Evolutionary conservation across 1,139 yeast genomes (phyloP), one percentile per base, ranked within the genome.

Genomic region (Blastobotrys raffinosifermentans): DNA sequence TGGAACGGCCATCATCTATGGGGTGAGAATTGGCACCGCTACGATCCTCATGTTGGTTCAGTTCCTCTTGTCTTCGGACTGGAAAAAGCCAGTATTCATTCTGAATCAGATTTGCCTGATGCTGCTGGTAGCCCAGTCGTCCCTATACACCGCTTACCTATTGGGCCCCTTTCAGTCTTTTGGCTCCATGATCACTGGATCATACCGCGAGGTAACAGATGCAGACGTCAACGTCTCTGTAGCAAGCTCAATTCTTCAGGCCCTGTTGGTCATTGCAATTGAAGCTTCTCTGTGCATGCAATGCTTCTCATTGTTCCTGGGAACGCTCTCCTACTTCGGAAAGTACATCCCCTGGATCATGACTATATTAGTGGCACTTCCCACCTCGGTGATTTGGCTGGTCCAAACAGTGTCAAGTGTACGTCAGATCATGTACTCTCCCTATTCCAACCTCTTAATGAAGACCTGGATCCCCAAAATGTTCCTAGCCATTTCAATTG

Each of bases 261-360:
- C 79, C 8, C 46, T 85, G 4, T 60, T 86, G 35, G 68, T 83
- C 7, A 61, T 69, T 0, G 63, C 75, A 8, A 72, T 89, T 35
- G 82, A 85, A 54, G 41, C 64, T 0, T 79, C 94, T 0, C 64
- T 89, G 52, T 67, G 77, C 2, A 76, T 77, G 52, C 97, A 91
- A 59, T 72, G 82, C 4, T 70, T 67, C 44, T 70, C 80, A 11
- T 78, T 89, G 31, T 84, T 83, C 63, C 68, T 38, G n/a, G 40
- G 40, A n/a, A 6, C 15, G 7, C 6, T 31, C 18, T 26, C 16
- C 5, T 14, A 21, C 6, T 19, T 36, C 16, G 32, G 50, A 23
- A 33, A 32, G 17, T 13, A 27, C 13, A 16, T 49, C 6, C 35
- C 49, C 3, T 36, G 27, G 15, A 38, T 38, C 4, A 40, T 45